phyloP scores from a whole-genome alignment of 352 stramenopile genomes.

The Peronosclerospora sorghi region DNA sequence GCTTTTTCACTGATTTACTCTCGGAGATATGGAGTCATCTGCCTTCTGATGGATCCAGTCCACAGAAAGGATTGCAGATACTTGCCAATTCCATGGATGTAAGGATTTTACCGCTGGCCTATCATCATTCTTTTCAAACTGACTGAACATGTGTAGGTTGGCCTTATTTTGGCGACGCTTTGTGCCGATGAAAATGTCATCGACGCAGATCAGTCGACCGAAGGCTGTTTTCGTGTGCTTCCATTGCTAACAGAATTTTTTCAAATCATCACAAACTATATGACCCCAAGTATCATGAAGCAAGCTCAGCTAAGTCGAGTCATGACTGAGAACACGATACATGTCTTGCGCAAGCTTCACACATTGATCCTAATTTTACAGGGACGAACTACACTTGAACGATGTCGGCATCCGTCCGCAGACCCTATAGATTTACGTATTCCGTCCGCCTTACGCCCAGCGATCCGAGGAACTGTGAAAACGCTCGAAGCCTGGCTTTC shows the following conservation, averaged over 20 bases:
- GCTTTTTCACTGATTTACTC: slow-evolving; percentile 30
- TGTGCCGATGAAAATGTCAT: slow-evolving; percentile 18
- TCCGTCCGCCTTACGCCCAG: slow-evolving; percentile 40
- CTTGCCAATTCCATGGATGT: slow-evolving; percentile 33
- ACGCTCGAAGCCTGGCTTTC: slow-evolving; percentile 25
- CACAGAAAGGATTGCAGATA: slow-evolving; percentile 19
- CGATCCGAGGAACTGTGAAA: slow-evolving; percentile 44
- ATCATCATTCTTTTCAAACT: slow-evolving; percentile 3
- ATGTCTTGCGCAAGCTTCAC: slow-evolving; percentile 37
- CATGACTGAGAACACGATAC: slow-evolving; percentile 24
- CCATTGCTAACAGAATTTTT: slow-evolving; percentile 39
- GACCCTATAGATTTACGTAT: slow-evolving; percentile 47
- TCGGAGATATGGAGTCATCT: slow-evolving; percentile 28
- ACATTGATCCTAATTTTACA: slow-evolving; percentile 62
- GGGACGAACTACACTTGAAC: slow-evolving; percentile 22
- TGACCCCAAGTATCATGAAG: slow-evolving; percentile 32
- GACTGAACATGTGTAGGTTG: slow-evolving; percentile 19
- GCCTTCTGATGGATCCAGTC: slow-evolving; percentile 14
- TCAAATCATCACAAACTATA: slow-evolving; percentile 32
- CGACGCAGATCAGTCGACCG: slow-evolving; percentile 1
- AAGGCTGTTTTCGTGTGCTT: slow-evolving; percentile 10
- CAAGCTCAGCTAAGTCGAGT: slow-evolving; percentile 23
- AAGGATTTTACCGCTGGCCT: slow-evolving; percentile 5
- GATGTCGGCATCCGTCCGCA: slow-evolving; percentile 40
- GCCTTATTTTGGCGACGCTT: slow-evolving; percentile 26